A percentile compares a stretch with the other conserved stretches of the same genome.
phyloP scores from a whole-genome alignment of 1,284 basidiomycete genomes.

The Austropuccinia psidii region DNA sequence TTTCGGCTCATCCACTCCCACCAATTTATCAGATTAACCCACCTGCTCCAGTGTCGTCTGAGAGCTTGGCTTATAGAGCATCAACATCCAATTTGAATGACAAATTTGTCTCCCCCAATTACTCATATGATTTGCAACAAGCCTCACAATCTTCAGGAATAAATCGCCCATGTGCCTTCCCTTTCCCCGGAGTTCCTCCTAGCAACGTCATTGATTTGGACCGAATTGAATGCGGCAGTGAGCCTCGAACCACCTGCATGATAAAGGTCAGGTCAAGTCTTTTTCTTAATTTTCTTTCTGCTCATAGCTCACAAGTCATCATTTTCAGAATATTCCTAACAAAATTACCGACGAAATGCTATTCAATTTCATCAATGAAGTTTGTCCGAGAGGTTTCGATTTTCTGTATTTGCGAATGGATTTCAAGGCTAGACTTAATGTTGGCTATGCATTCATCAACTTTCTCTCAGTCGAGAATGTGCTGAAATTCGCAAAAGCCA shows the following conservation, averaged over 20 bases:
- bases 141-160: neutral
- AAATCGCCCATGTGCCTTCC: conserved; percentile 20
- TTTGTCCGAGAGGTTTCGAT: conserved; percentile 33
- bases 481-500: conserved; percentile 61
- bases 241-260: conserved; percentile 36
- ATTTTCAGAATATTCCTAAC: conserved; percentile 29
- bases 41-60: neutral
- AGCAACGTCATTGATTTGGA: conserved; percentile 37
- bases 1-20: neutral
- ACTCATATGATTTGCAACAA: neutral
- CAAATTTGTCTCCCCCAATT: neutral
- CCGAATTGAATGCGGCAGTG: conserved; percentile 35
- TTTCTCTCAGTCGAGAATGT: conserved; percentile 64
- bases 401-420: conserved; percentile 36
- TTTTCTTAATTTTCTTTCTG: neutral
- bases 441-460: conserved; percentile 53
- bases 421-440: conserved; percentile 34
- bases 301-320: neutral
- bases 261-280: conserved; percentile 10
- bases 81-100: neutral
- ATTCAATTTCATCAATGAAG: conserved; percentile 30
- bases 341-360: conserved; percentile 37
- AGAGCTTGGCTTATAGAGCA: neutral
- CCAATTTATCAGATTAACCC: conserved; percentile 17
- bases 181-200: conserved; percentile 36